Evolutionary conservation across 345 rosid genomes (phyloP).

Genomic region (Bruguiera parviflora): DNA sequence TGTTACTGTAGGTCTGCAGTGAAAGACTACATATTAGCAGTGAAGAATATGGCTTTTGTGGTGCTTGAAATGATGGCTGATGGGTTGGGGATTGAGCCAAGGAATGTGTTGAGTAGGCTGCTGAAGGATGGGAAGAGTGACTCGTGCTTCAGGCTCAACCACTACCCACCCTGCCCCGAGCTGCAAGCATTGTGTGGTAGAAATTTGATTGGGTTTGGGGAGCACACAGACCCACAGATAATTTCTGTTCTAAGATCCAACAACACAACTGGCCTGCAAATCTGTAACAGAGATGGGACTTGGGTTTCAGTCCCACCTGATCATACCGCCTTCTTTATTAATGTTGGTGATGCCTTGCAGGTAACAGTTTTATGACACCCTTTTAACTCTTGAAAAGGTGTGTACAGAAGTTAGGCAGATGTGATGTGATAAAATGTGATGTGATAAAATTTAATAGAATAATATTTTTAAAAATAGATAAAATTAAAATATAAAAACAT

Average conservation of each 20-base stretch:
- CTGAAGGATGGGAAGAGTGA: slow-evolving; percentile 38
- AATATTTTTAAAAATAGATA: too few species aligned
- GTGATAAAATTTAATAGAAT: too few species aligned
- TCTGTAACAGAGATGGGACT: slow-evolving; percentile 42
- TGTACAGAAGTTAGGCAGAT: too few species aligned
- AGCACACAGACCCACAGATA: slow-evolving; percentile 68
- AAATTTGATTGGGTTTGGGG: slow-evolving; percentile 54
- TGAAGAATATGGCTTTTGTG: slow-evolving; percentile 28
- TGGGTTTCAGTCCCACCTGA: slow-evolving; percentile 61
- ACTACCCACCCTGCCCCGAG: slow-evolving; percentile 52
- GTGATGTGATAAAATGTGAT: too few species aligned
- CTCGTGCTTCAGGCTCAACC: slow-evolving; percentile 51
- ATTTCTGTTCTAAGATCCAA: slow-evolving; percentile 55
- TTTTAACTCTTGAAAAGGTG: too few species aligned
- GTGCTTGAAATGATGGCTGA: slow-evolving; percentile 34
- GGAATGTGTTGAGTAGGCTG: slow-evolving; percentile 30
- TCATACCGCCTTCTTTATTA: slow-evolving; percentile 44
- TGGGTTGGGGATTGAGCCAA: slow-evolving; percentile 30
- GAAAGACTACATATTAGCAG: slow-evolving; percentile 33
- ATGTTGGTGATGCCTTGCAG: slow-evolving; percentile 58
- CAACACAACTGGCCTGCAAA: slow-evolving; percentile 56
- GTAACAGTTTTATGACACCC: slow-evolving; percentile 13
- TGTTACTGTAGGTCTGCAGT: slow-evolving; percentile 19
- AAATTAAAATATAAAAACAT: too few species aligned
- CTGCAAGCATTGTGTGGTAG: slow-evolving; percentile 34